Evolutionary conservation across 352 stramenopile species (phyloP).

Genomic region (Phytopythium chamaehyphon): DNA sequence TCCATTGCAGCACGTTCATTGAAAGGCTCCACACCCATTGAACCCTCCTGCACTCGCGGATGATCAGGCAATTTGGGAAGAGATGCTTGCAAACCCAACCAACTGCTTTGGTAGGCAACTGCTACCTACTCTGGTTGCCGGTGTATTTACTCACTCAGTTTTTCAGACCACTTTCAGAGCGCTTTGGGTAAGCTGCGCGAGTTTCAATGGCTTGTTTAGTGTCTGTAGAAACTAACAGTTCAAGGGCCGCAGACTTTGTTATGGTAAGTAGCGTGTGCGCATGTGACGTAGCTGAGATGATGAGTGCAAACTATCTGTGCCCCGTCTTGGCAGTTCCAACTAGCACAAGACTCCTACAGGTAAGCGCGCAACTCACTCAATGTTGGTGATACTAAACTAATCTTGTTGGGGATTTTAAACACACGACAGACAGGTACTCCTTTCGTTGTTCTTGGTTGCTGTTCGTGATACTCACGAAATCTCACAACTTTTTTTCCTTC

Average conservation of each 20-base stretch:
- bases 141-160: not conserved
- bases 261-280: slow-evolving; percentile 36
- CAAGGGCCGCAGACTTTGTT: slow-evolving; percentile 53
- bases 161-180: slow-evolving; percentile 66
- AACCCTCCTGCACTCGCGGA: too few species aligned
- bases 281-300: too few species aligned
- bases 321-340: slow-evolving; percentile 85
- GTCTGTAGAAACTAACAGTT: slow-evolving; percentile 5
- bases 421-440: slow-evolving; percentile 43
- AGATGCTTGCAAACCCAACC: slow-evolving; percentile 84
- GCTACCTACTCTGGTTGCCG: not conserved
- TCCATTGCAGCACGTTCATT: too few species aligned
- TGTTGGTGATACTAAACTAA: not conserved
- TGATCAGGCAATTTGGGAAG: slow-evolving; percentile 78
- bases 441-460: not conserved
- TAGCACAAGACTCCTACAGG: slow-evolving; percentile 81
- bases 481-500: slow-evolving; percentile 1
- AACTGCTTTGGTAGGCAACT: slow-evolving; percentile 61
- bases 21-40: too few species aligned
- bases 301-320: too few species aligned
- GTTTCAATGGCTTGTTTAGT: not conserved
- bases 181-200: slow-evolving; percentile 38
- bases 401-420: not conserved
- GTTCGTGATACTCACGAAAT: not conserved
- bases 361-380: slow-evolving; percentile 9